These are phyloP conservation scores for Epichloe uncinata DNA, from an alignment of 2,329 filamentous ascomycete species.

Conservation along the genomic window DNA sequence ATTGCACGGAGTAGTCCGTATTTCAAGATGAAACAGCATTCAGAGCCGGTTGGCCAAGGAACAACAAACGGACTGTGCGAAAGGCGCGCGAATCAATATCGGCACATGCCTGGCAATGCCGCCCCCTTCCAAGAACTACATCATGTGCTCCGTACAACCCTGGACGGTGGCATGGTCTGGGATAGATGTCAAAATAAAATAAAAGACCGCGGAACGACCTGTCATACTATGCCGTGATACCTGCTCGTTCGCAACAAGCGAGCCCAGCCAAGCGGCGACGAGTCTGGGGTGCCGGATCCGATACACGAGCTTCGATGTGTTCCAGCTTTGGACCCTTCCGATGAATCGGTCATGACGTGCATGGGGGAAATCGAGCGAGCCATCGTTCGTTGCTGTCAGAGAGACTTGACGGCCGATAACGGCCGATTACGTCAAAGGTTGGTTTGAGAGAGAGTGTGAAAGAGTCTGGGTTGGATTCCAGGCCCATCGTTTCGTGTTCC, in stretches of 20 bases:
- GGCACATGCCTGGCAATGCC: not conserved
- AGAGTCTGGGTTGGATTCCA: too few species aligned
- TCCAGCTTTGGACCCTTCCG: too few species aligned
- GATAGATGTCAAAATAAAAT: not conserved
- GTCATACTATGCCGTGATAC: too few species aligned
- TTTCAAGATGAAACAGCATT: not conserved
- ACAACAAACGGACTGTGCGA: not conserved
- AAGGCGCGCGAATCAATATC: not conserved
- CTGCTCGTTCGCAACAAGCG: not conserved
- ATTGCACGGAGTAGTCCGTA: not conserved
- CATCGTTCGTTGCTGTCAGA: too few species aligned
- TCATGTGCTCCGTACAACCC: not conserved
- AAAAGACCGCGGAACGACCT: too few species aligned
- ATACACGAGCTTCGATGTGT: too few species aligned
- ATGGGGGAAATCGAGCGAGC: too few species aligned
- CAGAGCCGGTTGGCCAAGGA: constrained; percentile 2
- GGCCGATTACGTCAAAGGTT: too few species aligned
- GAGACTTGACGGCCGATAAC: too few species aligned
- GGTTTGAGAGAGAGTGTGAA: too few species aligned
- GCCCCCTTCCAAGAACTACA: not conserved
- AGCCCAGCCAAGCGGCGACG: not conserved
- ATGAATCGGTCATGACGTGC: too few species aligned
- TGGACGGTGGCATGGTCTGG: not conserved
- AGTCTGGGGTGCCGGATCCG: too few species aligned
- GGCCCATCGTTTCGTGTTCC: constrained; percentile 6